Base-by-base conservation (phyloP, 495 filamentous ascomycete genomes). In the Lophiostoma macrostomum region DNA sequence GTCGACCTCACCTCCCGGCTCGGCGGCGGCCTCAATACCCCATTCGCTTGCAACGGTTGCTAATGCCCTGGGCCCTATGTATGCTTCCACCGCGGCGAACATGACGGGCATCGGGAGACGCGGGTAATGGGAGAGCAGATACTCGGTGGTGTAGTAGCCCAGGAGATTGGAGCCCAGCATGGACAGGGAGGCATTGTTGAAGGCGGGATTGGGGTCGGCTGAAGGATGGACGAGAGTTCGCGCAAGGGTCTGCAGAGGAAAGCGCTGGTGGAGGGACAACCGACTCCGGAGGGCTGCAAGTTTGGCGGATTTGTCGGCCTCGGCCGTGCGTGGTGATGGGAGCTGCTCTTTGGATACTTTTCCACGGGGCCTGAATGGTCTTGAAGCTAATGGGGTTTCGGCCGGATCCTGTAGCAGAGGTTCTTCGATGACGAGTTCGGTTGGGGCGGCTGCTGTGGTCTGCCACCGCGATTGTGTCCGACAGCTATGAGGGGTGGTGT, bases 251-350 rank as follows among this genome's bases (percentile, higher is more conserved):
- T 95, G 78, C 27, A 95, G 72, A 6, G 93, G 94, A 58, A 96
- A 76, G 68, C 83, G 84, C 28, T 80, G 75, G 25, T 91, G 83
- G 52, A 98, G 83, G 44, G 81, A 81, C 39, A 98, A 84, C 64
- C 93, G 90, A 64, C 90, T 86, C 71, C 96, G 91, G 27, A 98
- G 83, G 50, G 93, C 90, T 56, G 91, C 82, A 64, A 98, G 87
- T 74, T 96, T 96, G 49, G 91, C 84, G 45, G 93, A 96, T 53
- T 73, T 64, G 46, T 76, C 68, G n/a, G 90, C 85, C 56, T 74
- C 75, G 58, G 79, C 74, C 51, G 84, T 80, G 49, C 76, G 79
- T 58, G 85, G 90, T 64, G 87, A 90, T 53, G 87, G 80, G 28
- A 76, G 51, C 2, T 12, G 16, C 44, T 61, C 58, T 0, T 13